A percentile compares a stretch with the other conserved stretches of the same genome.
Evolutionary conservation across 805 yeast species (phyloP).

Genomic region (Brettanomyces anomalus): DNA sequence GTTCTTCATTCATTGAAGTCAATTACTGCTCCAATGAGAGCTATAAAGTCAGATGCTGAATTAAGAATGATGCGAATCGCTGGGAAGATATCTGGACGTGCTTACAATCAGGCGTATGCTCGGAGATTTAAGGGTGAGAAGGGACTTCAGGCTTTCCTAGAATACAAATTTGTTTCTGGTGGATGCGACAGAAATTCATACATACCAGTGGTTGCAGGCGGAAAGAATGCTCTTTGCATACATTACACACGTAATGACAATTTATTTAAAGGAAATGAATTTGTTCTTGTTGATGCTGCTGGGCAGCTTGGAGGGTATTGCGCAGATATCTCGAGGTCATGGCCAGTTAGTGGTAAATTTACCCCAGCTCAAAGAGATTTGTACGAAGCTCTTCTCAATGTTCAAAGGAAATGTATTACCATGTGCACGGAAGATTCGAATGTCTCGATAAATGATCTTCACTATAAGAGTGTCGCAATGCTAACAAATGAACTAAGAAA

Average conservation of each 20-base stretch:
- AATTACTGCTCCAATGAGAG: slow-evolving; percentile 42
- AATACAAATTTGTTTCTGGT: slow-evolving; percentile 71
- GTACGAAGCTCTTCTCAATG: slow-evolving; percentile 80
- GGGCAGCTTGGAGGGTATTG: slow-evolving; percentile 92
- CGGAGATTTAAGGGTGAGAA: slow-evolving; percentile 61
- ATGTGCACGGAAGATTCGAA: slow-evolving; percentile 48
- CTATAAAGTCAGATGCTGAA: slow-evolving; percentile 70
- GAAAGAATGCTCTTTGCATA: slow-evolving; percentile 79
- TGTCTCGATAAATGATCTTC: slow-evolving; percentile 63
- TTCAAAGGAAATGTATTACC: slow-evolving; percentile 69
- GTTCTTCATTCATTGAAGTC: slow-evolving; percentile 34
- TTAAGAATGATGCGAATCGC: slow-evolving; percentile 73
- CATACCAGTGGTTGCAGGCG: slow-evolving; percentile 95
- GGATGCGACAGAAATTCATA: slow-evolving; percentile 91
- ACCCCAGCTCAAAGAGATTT: slow-evolving; percentile 73
- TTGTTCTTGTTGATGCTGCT: slow-evolving; percentile 88
- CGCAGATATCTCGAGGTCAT: slow-evolving; percentile 91
- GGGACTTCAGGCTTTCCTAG: slow-evolving; percentile 70
- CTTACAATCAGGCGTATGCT: slow-evolving; percentile 76
- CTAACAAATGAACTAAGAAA: slow-evolving; percentile 60
- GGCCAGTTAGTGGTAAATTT: slow-evolving; percentile 82
- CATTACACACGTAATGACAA: slow-evolving; percentile 94
- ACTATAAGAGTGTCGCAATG: slow-evolving; percentile 51
- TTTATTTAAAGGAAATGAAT: slow-evolving; percentile 60
- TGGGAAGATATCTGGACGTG: slow-evolving; percentile 72